Conservation (phyloP, 148 eudicot genomes). For the Silene latifolia region DNA sequence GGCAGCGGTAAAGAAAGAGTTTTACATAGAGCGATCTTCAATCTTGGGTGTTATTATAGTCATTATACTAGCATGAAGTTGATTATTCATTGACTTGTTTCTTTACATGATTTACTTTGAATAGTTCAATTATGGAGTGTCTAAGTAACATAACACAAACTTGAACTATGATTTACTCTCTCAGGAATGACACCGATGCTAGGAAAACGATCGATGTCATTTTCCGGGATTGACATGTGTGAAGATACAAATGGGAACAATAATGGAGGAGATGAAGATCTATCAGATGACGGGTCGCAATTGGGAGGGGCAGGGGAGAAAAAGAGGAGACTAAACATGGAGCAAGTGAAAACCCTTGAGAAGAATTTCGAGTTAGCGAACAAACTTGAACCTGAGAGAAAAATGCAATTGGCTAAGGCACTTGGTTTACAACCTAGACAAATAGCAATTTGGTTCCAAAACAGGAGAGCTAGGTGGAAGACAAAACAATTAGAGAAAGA, state of each 20-base stretch:
- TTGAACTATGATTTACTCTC: neutral
- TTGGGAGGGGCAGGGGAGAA: constrained; percentile 56
- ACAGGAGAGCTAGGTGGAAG: constrained; percentile 93
- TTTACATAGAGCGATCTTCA: constrained; percentile 6
- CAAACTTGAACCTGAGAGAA: constrained; percentile 95
- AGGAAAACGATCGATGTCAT: constrained; percentile 91
- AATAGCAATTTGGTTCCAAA: constrained; percentile 95
- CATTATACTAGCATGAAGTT: too few relatives aligned
- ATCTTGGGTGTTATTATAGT: too few relatives aligned
- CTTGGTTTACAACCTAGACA: constrained; percentile 95
- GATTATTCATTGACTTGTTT: too few relatives aligned
- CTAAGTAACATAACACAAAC: constrained; percentile 11
- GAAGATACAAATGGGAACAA: constrained; percentile 26
- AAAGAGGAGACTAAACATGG: constrained; percentile 86
- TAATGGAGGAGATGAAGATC: constrained; percentile 59
- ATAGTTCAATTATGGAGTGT: neutral
- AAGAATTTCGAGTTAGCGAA: constrained; percentile 86
- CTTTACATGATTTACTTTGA: too few relatives aligned
- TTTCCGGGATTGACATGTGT: constrained; percentile 53
- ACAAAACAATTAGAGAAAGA: constrained; percentile 95
- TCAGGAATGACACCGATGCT: constrained; percentile 57
- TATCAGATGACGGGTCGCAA: constrained; percentile 87
- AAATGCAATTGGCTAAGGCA: constrained; percentile 87
- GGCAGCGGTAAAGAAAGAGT: too few relatives aligned
- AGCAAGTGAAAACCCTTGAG: constrained; percentile 90